Evolutionary conservation across 2,329 filamentous ascomycete species (phyloP).

Genomic region (Monosporascus sp.): DNA sequence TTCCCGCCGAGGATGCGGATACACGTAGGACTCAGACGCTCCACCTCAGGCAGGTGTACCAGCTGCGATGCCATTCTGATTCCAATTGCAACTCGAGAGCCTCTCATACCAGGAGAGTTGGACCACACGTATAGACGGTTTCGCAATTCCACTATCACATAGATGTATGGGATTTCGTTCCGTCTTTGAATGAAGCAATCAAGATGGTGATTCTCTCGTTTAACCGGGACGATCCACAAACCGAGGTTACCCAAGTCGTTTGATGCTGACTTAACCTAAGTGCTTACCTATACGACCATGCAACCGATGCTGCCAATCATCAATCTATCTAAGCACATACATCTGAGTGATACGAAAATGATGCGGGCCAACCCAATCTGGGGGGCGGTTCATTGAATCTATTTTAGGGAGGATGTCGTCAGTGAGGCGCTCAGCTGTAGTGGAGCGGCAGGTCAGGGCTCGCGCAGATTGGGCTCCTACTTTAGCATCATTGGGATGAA

Average conservation of each 20-base stretch:
- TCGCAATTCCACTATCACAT: no score
- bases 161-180: background rate
- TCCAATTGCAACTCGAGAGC: conserved; percentile 9
- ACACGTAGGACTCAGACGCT: conserved; percentile 70
- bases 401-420: background rate
- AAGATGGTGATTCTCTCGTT: background rate
- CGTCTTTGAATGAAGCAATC: background rate
- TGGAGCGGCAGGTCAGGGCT: background rate
- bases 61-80: conserved; percentile 56
- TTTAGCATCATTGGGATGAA: background rate
- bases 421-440: background rate
- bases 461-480: background rate
- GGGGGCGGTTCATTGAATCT: background rate
- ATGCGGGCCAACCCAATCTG: background rate
- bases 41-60: conserved; percentile 62
- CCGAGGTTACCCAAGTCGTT: background rate
- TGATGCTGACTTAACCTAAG: background rate
- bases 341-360: background rate
- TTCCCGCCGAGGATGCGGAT: conserved; percentile 87
- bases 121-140: background rate
- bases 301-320: no score
- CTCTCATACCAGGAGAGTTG: conserved; percentile 13
- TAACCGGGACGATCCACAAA: background rate
- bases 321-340: background rate
- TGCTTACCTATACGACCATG: background rate